Evolutionary conservation across 2,329 filamentous ascomycete species (phyloP).

Genomic region (Cladosporium velox): DNA sequence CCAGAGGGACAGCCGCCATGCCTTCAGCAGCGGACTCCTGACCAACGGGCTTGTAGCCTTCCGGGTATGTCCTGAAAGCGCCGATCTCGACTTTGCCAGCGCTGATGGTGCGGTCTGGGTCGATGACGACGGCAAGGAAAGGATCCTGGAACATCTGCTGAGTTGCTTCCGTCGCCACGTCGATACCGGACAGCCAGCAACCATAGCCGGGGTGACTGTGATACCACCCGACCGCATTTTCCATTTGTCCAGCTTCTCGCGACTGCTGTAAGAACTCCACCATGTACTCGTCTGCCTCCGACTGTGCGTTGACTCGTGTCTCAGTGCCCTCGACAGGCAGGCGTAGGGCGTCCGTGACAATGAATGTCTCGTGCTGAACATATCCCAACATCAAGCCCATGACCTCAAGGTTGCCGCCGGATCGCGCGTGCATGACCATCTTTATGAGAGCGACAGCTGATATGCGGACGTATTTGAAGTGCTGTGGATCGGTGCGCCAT

Average conservation of each 20-base stretch:
- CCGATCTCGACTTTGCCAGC: constrained; percentile 97
- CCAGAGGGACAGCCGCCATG: constrained; percentile 79
- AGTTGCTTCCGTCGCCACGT: constrained; percentile 82
- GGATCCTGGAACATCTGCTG: constrained; percentile 88
- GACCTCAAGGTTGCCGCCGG: constrained; percentile 85
- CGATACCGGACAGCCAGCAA: constrained; percentile 96
- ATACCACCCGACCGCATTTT: constrained; percentile 98
- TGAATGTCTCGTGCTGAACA: constrained; percentile 78
- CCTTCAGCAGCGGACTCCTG: constrained; percentile 52
- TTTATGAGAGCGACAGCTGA: constrained; percentile 92
- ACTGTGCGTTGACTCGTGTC: constrained; percentile 93
- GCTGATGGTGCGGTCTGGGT: constrained; percentile 91
- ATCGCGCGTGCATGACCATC: constrained; percentile 99
- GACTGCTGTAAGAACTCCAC: constrained; percentile 78
- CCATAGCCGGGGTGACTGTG: constrained; percentile 97
- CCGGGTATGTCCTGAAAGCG: constrained; percentile 88
- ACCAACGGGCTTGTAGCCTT: constrained; percentile 63
- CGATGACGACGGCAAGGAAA: constrained; percentile 93
- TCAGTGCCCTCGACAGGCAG: constrained; percentile 98
- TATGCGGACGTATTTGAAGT: constrained; percentile 93
- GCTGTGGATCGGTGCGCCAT: constrained; percentile 75
- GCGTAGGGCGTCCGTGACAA: constrained; percentile 92
- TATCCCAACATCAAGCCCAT: constrained; percentile 99
- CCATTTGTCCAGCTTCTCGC: constrained; percentile 73
- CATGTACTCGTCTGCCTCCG: constrained; percentile 96